A percentile compares a stretch with the other conserved stretches of the same genome.
Evolutionary conservation across 1,284 basidiomycete species (phyloP).

Genomic region (Sporisorium graminicola): DNA sequence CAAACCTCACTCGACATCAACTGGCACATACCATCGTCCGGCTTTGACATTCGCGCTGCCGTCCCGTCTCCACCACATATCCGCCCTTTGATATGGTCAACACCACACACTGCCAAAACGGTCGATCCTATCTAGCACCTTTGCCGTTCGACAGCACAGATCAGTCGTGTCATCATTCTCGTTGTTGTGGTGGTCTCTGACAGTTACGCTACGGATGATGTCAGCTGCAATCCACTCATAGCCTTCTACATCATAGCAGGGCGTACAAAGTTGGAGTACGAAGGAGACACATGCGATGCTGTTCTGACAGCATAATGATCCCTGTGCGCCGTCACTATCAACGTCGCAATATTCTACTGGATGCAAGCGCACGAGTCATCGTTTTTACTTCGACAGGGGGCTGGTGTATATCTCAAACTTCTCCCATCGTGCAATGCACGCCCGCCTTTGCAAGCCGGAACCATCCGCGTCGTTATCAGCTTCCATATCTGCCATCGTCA

Average conservation of each 20-base stretch:
- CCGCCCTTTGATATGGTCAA: background rate
- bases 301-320: background rate
- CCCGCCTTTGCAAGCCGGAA: background rate
- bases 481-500: background rate
- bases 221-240: background rate
- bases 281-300: background rate
- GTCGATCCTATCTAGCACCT: background rate
- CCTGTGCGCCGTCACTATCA: background rate
- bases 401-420: background rate
- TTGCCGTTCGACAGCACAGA: background rate
- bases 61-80: background rate
- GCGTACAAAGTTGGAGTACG: background rate
- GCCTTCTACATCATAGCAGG: background rate
- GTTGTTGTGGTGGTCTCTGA: background rate
- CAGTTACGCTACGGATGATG: background rate
- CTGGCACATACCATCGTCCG: background rate
- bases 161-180: background rate
- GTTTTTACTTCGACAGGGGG: background rate
- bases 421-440: background rate
- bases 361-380: background rate
- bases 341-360: background rate
- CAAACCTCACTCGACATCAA: constrained; percentile 9
- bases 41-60: background rate
- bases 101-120: background rate
- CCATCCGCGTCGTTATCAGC: background rate